Evolutionary conservation across 208 protist genomes (phyloP).

Genomic region (Acanthamoeba healyi): DNA sequence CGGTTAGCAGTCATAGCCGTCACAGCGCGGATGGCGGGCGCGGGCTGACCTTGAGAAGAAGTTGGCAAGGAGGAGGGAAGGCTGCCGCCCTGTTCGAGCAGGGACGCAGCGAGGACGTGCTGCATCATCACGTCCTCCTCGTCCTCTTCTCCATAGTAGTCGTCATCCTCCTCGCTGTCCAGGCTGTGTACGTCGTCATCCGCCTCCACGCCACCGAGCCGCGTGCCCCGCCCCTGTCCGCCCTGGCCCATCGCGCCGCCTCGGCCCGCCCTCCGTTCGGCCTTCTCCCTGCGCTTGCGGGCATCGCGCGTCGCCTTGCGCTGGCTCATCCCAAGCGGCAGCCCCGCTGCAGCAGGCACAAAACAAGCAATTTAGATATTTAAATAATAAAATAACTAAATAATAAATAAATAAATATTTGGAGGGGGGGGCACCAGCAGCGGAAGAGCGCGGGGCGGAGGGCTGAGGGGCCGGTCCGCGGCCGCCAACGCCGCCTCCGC

Average conservation of each 20-base stretch:
- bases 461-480: no score
- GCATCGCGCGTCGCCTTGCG: background rate
- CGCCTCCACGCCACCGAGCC: background rate
- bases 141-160: background rate
- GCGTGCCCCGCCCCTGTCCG: background rate
- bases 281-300: background rate
- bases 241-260: background rate
- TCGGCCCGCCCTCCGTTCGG: background rate
- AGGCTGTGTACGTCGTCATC: background rate
- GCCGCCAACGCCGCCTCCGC: no score
- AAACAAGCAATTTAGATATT: background rate
- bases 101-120: conserved; percentile 1
- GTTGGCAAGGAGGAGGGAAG: background rate
- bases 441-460: no score
- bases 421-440: background rate
- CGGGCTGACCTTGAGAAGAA: background rate
- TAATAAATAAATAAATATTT: background rate
- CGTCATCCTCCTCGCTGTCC: background rate
- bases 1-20: no score
- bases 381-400: background rate
- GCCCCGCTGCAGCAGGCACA: background rate
- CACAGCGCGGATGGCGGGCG: no score
- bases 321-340: conserved; percentile 14
- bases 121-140: conserved; percentile 34
- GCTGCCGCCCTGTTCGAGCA: conserved; percentile 6